phyloP scores from a whole-genome alignment of 352 stramenopile genomes.

The Peronospora destructor region DNA sequence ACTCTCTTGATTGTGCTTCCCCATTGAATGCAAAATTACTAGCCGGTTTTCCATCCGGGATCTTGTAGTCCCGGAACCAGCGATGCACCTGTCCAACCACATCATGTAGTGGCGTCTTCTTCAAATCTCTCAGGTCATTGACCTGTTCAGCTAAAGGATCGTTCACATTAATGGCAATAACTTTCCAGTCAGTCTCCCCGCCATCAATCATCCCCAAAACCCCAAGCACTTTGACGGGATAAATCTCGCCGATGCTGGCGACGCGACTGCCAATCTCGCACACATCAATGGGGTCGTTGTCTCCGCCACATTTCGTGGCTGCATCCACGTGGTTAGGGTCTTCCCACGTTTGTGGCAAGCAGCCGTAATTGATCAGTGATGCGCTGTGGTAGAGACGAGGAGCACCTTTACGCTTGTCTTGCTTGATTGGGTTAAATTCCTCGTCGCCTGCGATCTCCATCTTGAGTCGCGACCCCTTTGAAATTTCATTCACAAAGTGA shows the following conservation, averaged over 20 bases:
- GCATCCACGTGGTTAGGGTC: conserved; percentile 94
- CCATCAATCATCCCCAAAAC: conserved; percentile 99
- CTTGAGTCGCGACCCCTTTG: conserved; percentile 82
- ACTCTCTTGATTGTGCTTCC: conserved; percentile 76
- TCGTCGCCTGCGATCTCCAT: conserved; percentile 92
- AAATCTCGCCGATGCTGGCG: conserved; percentile 88
- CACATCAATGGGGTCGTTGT: conserved; percentile 99
- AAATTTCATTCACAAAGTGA: conserved; percentile 94
- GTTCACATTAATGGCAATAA: conserved; percentile 93
- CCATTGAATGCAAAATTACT: conserved; percentile 98
- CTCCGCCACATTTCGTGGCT: conserved; percentile 85
- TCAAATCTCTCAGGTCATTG: conserved; percentile 89
- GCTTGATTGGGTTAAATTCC: conserved; percentile 91
- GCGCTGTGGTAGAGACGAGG: conserved; percentile 87
- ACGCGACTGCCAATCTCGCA: conserved; percentile 94
- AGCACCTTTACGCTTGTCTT: conserved; percentile 97
- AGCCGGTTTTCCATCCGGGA: conserved; percentile 97
- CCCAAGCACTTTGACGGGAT: conserved; percentile 95
- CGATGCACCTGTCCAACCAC: conserved; percentile 69
- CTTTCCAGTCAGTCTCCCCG: conserved; percentile 99
- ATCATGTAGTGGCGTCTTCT: conserved; percentile 65
- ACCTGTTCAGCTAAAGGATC: conserved; percentile 93
- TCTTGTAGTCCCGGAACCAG: conserved; percentile 99
- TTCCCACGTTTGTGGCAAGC: conserved; percentile 99
- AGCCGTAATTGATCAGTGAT: conserved; percentile 95